phyloP scores from a whole-genome alignment of 2,329 filamentous ascomycete species.

The Pseudogymnoascus pannorum region DNA sequence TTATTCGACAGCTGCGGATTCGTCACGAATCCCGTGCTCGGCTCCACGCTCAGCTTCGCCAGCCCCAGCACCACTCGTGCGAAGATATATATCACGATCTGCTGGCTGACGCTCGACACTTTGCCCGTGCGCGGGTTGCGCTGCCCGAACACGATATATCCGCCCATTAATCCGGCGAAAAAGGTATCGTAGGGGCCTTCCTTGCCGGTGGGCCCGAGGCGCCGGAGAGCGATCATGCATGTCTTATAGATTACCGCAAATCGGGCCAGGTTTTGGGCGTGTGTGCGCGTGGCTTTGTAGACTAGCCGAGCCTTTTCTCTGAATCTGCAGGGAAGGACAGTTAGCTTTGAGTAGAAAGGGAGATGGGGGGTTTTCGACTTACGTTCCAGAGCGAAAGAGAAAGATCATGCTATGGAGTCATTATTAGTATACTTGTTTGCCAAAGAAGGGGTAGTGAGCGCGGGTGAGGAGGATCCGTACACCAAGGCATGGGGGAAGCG shows the following conservation, averaged over 20 bases:
- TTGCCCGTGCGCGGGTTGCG: constrained; percentile 55
- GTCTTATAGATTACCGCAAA: constrained; percentile 90
- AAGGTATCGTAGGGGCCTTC: constrained; percentile 75
- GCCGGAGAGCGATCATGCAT: constrained; percentile 66
- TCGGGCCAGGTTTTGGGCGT: constrained; percentile 83
- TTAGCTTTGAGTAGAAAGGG: not conserved
- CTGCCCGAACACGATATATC: constrained; percentile 83
- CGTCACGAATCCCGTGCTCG: constrained; percentile 44
- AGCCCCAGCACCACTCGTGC: constrained; percentile 80
- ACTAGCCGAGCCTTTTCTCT: constrained; percentile 72
- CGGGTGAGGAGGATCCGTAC: constrained; percentile 33
- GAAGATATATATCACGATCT: constrained; percentile 98
- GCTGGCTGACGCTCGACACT: constrained; percentile 79
- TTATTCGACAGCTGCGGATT: constrained; percentile 34
- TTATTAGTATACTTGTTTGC: constrained; percentile 3
- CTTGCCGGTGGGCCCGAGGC: constrained; percentile 51
- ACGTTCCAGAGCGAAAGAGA: constrained; percentile 87
- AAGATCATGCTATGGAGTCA: constrained; percentile 70
- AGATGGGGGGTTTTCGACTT: constrained; percentile 33
- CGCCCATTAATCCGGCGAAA: constrained; percentile 77
- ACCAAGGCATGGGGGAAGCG: constrained; percentile 97
- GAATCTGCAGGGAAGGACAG: constrained; percentile 37
- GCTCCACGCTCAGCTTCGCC: constrained; percentile 74
- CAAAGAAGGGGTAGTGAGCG: constrained; percentile 8
- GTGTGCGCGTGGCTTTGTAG: constrained; percentile 77